A percentile compares a stretch with the other conserved stretches of the same genome.
Conservation (phyloP, 192 early-diverging fungal genomes). For the Diversispora eburnea region DNA sequence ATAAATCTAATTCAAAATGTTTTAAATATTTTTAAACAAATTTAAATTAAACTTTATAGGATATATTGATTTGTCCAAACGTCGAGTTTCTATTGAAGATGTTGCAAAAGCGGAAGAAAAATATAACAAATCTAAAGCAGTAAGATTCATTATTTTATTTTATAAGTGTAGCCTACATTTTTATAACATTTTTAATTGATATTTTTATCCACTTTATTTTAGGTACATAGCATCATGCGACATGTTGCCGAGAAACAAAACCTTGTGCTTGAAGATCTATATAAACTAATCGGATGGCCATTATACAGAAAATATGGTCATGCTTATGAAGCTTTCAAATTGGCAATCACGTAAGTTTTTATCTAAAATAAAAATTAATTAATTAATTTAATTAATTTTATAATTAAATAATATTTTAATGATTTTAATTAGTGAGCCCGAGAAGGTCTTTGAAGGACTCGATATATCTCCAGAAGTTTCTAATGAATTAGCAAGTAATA, state of each 20-base stretch:
- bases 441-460: conserved; percentile 80
- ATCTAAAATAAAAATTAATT: background rate
- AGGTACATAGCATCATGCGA: conserved; percentile 74
- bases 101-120: conserved; percentile 86
- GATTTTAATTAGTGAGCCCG: conserved; percentile 64
- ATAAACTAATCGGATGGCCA: conserved; percentile 87
- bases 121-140: conserved; percentile 90
- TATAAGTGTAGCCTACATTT: background rate
- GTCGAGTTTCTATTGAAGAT: conserved; percentile 86
- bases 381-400: too few relatives aligned
- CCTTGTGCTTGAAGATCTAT: conserved; percentile 78
- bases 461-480: conserved; percentile 57
- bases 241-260: conserved; percentile 86
- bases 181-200: background rate
- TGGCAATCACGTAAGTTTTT: conserved; percentile 70
- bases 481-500: conserved; percentile 77
- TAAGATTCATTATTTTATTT: conserved; percentile 22
- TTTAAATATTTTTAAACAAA: too few relatives aligned
- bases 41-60: conserved; percentile 55
- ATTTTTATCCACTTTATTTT: background rate
- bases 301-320: conserved; percentile 94
- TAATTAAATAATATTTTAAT: conserved; percentile 6
- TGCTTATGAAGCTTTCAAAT: conserved; percentile 96
- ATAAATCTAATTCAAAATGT: too few relatives aligned
- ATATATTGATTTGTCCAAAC: conserved; percentile 98